phyloP scores from a whole-genome alignment of 345 rosid species.

The Syzygium aromaticum region DNA sequence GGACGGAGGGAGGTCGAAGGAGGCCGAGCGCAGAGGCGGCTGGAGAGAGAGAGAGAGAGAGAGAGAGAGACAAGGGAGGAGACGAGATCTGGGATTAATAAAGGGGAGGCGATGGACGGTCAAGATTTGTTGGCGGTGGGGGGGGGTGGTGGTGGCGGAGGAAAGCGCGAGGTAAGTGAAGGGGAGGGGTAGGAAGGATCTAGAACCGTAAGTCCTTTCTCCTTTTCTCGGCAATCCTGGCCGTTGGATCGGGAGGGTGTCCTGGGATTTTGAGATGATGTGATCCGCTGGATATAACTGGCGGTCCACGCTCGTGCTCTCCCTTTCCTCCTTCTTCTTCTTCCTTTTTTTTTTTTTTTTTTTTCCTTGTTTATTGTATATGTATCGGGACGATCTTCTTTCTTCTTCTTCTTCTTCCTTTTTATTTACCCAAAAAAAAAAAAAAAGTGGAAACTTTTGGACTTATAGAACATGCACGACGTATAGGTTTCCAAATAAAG shows the following conservation, averaged over 20 bases:
- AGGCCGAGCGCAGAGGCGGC: neutral
- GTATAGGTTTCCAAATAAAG: neutral
- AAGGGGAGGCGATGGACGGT: conserved; percentile 13
- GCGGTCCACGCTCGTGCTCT: neutral
- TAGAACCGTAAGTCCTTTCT: conserved; percentile 6
- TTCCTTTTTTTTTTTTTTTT: neutral
- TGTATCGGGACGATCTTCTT: neutral
- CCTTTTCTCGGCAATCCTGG: conserved; percentile 3
- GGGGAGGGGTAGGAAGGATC: conserved; percentile 20
- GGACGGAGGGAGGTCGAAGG: neutral
- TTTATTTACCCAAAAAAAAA: neutral
- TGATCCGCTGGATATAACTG: neutral
- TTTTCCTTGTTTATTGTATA: neutral
- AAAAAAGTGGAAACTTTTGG: neutral
- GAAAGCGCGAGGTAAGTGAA: neutral
- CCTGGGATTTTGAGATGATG: neutral
- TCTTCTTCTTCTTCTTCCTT: neutral
- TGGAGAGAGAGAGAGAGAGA: neutral
- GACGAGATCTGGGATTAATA: conserved; percentile 5
- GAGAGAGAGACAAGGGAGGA: neutral
- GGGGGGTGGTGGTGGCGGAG: neutral
- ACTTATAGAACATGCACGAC: neutral
- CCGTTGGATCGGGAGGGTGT: conserved; percentile 1
- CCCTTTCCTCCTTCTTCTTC: fast-evolving
- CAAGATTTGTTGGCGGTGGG: conserved; percentile 6